phyloP scores from a whole-genome alignment of 2,329 filamentous ascomycete genomes.

The Xylogone sp. region DNA sequence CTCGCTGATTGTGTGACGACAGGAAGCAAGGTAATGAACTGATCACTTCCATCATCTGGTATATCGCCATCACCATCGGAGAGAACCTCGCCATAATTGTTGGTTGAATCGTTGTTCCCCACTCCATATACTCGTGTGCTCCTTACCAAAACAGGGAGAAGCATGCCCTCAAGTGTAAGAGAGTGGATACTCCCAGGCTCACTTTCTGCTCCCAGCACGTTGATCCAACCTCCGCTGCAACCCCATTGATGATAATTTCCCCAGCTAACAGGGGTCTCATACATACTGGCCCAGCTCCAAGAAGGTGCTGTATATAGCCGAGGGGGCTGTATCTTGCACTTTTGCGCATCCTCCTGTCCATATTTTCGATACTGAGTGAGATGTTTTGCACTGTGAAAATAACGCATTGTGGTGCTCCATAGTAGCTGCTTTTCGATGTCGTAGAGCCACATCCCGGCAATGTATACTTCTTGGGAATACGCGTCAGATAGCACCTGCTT shows the following conservation, averaged over 20 bases:
- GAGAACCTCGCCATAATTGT: not conserved
- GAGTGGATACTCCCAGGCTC: too few species aligned
- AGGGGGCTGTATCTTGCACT: not conserved
- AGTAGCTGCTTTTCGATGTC: slow-evolving; percentile 4
- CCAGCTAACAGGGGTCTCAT: not conserved
- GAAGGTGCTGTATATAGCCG: not conserved
- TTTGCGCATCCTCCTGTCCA: not conserved
- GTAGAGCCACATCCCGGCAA: slow-evolving; percentile 5
- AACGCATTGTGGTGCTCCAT: not conserved
- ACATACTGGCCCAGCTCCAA: not conserved
- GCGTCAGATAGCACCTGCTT: not conserved
- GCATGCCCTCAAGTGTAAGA: not conserved
- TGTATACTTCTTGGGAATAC: not conserved
- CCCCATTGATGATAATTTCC: not conserved
- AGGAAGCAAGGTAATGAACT: not conserved
- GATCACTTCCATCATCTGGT: not conserved
- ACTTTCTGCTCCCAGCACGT: not conserved
- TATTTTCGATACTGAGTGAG: not conserved
- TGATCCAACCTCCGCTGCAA: not conserved
- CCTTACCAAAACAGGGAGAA: not conserved
- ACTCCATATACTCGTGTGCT: not conserved
- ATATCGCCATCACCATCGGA: not conserved
- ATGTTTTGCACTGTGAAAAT: not conserved
- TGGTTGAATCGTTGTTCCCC: not conserved
- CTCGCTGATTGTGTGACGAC: not conserved